Evolutionary conservation across 192 early-diverging fungal genomes (phyloP).

Genomic region (Dimargaris xerosporica): DNA sequence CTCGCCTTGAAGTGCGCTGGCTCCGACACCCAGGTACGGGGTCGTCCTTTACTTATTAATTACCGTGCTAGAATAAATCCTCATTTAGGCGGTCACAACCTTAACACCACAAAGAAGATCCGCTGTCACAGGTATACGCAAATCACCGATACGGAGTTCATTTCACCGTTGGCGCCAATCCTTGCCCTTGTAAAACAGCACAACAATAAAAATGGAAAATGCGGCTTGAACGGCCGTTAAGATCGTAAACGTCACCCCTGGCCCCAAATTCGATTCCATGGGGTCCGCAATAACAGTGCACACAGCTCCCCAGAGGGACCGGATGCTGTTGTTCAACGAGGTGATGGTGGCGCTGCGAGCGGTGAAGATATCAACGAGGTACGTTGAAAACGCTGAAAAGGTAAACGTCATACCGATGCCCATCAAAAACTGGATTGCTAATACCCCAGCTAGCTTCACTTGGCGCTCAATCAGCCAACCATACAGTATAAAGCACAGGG

Average conservation of each 20-base stretch:
- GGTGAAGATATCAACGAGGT: constrained; percentile 13
- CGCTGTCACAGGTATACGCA: too few species aligned
- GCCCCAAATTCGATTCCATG: background rate
- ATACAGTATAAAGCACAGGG: background rate
- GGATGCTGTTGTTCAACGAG: constrained; percentile 5
- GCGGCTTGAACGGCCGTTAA: background rate
- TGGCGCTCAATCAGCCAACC: background rate
- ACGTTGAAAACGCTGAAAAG: constrained; percentile 6
- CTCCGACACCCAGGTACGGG: too few species aligned
- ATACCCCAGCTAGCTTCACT: background rate
- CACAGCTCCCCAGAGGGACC: constrained; percentile 5
- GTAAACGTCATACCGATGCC: constrained; percentile 11
- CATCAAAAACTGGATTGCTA: constrained; percentile 6
- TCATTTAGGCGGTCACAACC: too few species aligned
- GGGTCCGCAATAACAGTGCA: constrained; percentile 9
- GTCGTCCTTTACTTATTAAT: too few species aligned
- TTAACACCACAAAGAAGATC: too few species aligned
- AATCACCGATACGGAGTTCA: background rate
- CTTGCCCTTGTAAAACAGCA: constrained; percentile 2
- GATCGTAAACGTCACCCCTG: constrained; percentile 10
- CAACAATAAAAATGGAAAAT: background rate
- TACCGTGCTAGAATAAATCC: too few species aligned
- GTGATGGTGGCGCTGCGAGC: constrained; percentile 12
- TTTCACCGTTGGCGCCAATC: constrained; percentile 5
- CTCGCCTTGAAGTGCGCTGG: too few species aligned